Conservation (phyloP, 2,329 filamentous ascomycete species). For the Paracamarosporium sp. region DNA sequence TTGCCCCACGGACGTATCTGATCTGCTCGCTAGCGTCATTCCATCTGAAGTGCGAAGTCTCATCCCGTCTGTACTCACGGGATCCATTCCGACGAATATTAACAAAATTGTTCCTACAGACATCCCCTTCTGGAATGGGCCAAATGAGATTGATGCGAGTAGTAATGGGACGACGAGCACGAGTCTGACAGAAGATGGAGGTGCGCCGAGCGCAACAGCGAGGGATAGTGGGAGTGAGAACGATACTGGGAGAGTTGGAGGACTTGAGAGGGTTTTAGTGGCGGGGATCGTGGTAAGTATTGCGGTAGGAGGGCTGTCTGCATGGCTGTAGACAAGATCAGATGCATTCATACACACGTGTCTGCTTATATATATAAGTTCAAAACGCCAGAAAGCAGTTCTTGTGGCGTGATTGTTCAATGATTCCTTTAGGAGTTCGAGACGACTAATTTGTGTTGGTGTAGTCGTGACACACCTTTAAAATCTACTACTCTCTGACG, state of each 20-base stretch:
- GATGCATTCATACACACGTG: too few species aligned
- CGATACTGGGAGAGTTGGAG: not conserved
- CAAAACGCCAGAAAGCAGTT: too few species aligned
- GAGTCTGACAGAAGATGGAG: not conserved
- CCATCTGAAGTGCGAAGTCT: not conserved
- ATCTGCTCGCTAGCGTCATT: conserved; percentile 5
- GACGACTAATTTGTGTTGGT: too few species aligned
- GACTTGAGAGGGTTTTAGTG: conserved; percentile 13
- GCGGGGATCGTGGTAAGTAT: conserved; percentile 17
- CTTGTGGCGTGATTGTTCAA: too few species aligned
- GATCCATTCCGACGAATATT: not conserved
- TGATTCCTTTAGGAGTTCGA: too few species aligned
- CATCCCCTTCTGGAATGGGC: not conserved
- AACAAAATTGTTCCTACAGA: not conserved
- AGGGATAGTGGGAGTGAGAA: conserved; percentile 1
- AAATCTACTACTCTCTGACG: too few species aligned
- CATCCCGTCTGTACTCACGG: not conserved
- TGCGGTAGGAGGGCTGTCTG: conserved; percentile 13
- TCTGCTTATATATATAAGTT: too few species aligned
- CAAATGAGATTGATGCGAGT: not conserved
- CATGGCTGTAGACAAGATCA: conserved; percentile 6
- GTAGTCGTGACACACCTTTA: too few species aligned
- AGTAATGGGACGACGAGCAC: not conserved
- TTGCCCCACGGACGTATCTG: conserved; percentile 7
- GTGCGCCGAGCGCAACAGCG: not conserved